Evolutionary conservation across 2,329 filamentous ascomycete species (phyloP).

Genomic region (Pseudogymnoascus sp.): DNA sequence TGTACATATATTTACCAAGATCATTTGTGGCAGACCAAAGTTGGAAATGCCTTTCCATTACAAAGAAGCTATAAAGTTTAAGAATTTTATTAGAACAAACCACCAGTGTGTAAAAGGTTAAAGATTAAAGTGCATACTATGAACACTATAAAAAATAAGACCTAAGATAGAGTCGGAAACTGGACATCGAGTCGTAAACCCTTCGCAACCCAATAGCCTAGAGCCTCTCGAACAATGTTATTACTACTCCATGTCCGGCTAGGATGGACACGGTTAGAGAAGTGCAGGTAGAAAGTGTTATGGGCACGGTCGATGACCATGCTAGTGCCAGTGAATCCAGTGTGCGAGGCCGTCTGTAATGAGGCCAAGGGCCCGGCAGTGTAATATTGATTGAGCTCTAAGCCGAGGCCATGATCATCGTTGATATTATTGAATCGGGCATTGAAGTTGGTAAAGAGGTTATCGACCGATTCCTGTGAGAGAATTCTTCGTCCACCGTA

Average conservation of each 20-base stretch:
- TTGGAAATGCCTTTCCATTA: no score
- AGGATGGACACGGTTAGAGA: conserved; percentile 25
- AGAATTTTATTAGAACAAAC: no score
- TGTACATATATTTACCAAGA: no score
- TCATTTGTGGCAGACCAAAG: no score
- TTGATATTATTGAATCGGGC: conserved; percentile 20
- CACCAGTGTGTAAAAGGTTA: no score
- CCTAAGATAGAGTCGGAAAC: conserved; percentile 15
- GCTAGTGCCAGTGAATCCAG: conserved; percentile 25
- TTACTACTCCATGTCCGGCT: conserved; percentile 21
- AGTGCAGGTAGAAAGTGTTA: conserved; percentile 24
- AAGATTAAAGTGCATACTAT: no score
- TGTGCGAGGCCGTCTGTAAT: conserved; percentile 23
- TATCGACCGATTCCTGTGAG: conserved; percentile 24
- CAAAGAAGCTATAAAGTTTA: no score
- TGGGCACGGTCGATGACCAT: conserved; percentile 23
- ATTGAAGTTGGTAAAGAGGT: conserved; percentile 31
- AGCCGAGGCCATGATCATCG: conserved; percentile 27
- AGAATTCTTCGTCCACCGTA: conserved; percentile 28
- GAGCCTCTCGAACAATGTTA: conserved; percentile 20
- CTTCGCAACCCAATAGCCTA: conserved; percentile 24
- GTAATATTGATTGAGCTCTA: conserved; percentile 30
- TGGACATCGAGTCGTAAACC: conserved; percentile 19
- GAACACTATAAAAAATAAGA: no score
- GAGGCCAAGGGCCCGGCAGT: conserved; percentile 28